Evolutionary conservation across 1,284 basidiomycete species (phyloP), one percentile per base, ranked within the genome.

Genomic region (Schizophyllum amplum): DNA sequence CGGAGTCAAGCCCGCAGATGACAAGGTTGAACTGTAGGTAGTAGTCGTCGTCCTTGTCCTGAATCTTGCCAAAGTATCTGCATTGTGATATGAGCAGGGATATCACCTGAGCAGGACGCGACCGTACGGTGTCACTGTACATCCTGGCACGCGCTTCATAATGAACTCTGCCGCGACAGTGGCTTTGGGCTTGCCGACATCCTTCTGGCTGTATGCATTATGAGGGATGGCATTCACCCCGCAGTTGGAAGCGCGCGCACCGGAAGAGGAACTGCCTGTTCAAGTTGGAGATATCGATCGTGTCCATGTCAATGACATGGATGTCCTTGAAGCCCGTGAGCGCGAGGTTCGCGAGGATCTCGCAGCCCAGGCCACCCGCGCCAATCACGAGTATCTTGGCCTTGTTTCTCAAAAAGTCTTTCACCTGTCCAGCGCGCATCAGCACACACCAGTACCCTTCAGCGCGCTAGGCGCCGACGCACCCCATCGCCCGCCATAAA

Each of bases 231-330:
- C 49, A 54, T 17, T 24, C 15, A 27, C 27, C 42, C 49, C 22
- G 25, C 42, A 27, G 24, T 22, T 25, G 5, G n/a, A 26, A 49
- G 47, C 53, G n/a, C 9, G 65, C 79, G 55, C 63, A 93, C 94
- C 96, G 82, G 76, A 99, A 99, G 50, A 99, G 77, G 71, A 99
- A 99, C 72, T 99, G 97, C 51, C 97, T 83, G 72, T 99, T 99
- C 64, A 99, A 79, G 68, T 99, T 99, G 66, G 94, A 97, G 66
- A 99, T 92, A 71, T 99, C 97, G 70, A 99, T 99, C 4, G 96
- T 98, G 76, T 99, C 97, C 96, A 99, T 99, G 77, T 99, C 97
- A 69, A 99, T 99, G 63, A 99, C 94, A 76, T 99, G 93, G 61
- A 99, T 97, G 67, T 99, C 90, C 69, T 89, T 90, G 82, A 99